Percentiles rank a stretch among this genome's conserved stretches.
These are phyloP conservation scores for Pseudonectria foliicola DNA, from an alignment of 2,329 filamentous ascomycete genomes.

Conservation along the genomic window DNA sequence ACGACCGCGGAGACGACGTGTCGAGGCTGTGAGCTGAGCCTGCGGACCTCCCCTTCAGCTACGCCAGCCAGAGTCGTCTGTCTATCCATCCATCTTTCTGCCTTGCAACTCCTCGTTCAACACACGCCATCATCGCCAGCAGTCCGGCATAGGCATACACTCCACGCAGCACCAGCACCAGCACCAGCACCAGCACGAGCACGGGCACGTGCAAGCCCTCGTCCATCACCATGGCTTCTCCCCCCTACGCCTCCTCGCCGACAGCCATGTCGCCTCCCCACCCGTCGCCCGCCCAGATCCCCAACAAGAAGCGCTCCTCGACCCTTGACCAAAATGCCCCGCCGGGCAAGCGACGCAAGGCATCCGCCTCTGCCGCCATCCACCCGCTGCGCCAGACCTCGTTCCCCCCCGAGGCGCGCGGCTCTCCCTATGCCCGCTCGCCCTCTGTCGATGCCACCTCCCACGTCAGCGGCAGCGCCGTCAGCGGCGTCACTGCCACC, in stretches of 20 bases:
- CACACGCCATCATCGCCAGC: too few species aligned
- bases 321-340: slow-evolving; percentile 47
- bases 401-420: slow-evolving; percentile 58
- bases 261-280: slow-evolving; percentile 49
- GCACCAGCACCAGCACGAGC: too few species aligned
- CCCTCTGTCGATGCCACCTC: slow-evolving; percentile 57
- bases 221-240: slow-evolving; percentile 45
- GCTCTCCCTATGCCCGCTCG: slow-evolving; percentile 52
- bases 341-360: slow-evolving; percentile 61
- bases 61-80: too few species aligned
- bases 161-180: too few species aligned
- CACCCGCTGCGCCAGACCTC: slow-evolving; percentile 76
- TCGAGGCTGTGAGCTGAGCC: too few species aligned
- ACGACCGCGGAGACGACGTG: too few species aligned
- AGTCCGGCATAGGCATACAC: too few species aligned
- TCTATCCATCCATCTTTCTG: too few species aligned
- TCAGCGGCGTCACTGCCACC: slow-evolving; percentile 35
- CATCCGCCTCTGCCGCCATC: slow-evolving; percentile 49
- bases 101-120: too few species aligned
- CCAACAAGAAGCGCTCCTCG: slow-evolving; percentile 53
- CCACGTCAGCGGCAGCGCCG: slow-evolving; percentile 54
- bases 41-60: too few species aligned
- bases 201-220: slow-evolving; percentile 5
- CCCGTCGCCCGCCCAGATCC: slow-evolving; percentile 41
- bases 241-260: slow-evolving; percentile 43